Percentiles rank a stretch among this genome's conserved stretches.
Conservation (phyloP, 2,329 filamentous ascomycete species). For the Epicoccum nigrum region DNA sequence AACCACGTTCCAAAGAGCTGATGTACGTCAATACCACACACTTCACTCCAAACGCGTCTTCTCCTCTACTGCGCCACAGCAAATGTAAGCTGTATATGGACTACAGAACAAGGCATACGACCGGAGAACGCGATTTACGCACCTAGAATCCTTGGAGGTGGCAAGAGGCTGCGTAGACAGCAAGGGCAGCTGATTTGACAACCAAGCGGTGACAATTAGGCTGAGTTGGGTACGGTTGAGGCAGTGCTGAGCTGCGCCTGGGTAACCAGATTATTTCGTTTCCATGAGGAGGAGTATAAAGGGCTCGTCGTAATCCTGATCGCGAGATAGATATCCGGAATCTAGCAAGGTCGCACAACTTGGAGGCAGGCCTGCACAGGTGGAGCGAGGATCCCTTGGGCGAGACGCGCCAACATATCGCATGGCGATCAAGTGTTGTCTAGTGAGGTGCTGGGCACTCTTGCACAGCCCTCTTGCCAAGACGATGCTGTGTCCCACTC, state of each 20-base stretch:
- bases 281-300: slow-evolving; percentile 3
- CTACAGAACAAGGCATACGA: neutral
- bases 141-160: slow-evolving; percentile 15
- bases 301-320: neutral
- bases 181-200: slow-evolving; percentile 6
- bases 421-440: slow-evolving; percentile 18
- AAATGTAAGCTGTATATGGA: slow-evolving; percentile 11
- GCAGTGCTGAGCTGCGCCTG: slow-evolving; percentile 16
- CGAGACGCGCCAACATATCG: slow-evolving; percentile 6
- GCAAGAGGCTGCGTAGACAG: slow-evolving; percentile 12
- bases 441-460: neutral
- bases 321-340: neutral
- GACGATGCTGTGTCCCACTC: neutral
- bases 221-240: slow-evolving; percentile 1
- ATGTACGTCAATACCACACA: neutral
- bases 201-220: neutral
- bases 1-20: neutral
- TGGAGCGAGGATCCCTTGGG: neutral
- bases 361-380: slow-evolving; percentile 4
- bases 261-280: slow-evolving; percentile 4
- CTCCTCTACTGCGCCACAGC: slow-evolving; percentile 10
- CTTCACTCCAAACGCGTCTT: neutral
- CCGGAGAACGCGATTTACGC: slow-evolving; percentile 15
- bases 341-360: neutral
- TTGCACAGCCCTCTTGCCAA: slow-evolving; percentile 18